Base-by-base conservation (phyloP, 2,329 filamentous ascomycete genomes). In the Endoconidiophora laricicola region DNA sequence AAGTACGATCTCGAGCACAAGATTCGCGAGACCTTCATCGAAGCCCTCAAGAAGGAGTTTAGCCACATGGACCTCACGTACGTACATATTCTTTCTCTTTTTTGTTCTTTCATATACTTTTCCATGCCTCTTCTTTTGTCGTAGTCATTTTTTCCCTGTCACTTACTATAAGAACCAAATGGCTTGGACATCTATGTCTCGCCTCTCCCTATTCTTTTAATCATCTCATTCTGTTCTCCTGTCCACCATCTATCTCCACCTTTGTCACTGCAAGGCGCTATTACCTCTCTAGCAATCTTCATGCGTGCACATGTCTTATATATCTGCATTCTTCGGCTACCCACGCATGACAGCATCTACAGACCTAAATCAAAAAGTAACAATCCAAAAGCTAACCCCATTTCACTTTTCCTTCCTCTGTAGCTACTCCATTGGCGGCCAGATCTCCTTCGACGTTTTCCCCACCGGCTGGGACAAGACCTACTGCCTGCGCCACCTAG, bases 381-480 rank as follows among this genome's bases (percentile, higher is more conserved):
- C n/a, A 37, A 18, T 18, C 44, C 37, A 46, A 47, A 24, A 24
- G 29, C 29, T 24, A 23, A 24, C 16, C 16, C 16, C 16, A 18
- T 18, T 2, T 18, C 10, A 12, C 7, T 22, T 40, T 18, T 46
- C 45, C 36, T 6, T 46, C 29, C 20, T 12, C 18, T 29, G 18
- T 36, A 88, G 84, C 53, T 95, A 83, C 72, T 90, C 86, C 55
- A 94, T 98, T 60, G 91, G 91, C 58, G 91, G 91, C 48, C 86
- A 95, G 63, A 95, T 98, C 67, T 95, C 88, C 54, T 98, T 98
- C 65, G 91, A 98, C 63, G 84, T 96, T 60, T 98, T 98, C 75
- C 91, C 91, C 56, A 77, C 72, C 2, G 91, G 91, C 61, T 98
- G 91, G 91, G 91, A 98, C 70, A 98, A 96, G 79, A 94, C 86